Evolutionary conservation across 2,329 filamentous ascomycete species (phyloP).

Genomic region (Sporothrix brasiliensis): DNA sequence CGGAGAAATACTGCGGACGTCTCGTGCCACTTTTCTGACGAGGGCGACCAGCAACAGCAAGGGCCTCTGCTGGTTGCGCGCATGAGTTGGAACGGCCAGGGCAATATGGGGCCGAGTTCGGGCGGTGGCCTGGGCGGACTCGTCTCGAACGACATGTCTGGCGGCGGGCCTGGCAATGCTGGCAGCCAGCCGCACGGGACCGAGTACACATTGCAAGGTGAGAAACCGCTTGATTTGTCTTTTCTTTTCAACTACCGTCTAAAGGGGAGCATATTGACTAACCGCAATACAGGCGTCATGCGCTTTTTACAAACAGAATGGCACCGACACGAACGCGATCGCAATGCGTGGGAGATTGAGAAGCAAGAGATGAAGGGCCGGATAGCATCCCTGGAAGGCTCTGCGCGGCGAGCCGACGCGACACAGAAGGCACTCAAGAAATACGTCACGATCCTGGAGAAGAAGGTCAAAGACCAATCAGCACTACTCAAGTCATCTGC

Average conservation of each 20-base stretch:
- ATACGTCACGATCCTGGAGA: conserved; percentile 87
- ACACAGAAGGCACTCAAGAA: conserved; percentile 87
- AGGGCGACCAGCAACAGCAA: conserved; percentile 9
- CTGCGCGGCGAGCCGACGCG: conserved; percentile 81
- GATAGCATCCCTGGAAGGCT: conserved; percentile 91
- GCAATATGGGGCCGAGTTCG: conserved; percentile 48
- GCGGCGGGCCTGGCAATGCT: conserved; percentile 44
- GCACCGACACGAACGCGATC: conserved; percentile 96
- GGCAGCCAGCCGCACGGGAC: conserved; percentile 60
- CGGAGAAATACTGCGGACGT: background rate
- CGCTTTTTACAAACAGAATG: conserved; percentile 98
- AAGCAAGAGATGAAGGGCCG: conserved; percentile 98
- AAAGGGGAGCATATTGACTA: background rate
- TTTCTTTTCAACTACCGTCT: background rate
- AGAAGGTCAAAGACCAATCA: conserved; percentile 81
- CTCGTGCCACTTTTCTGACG: background rate
- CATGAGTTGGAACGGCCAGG: conserved; percentile 36
- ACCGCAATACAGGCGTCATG: conserved; percentile 74
- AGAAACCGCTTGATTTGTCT: background rate
- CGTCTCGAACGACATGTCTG: conserved; percentile 51
- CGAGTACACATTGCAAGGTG: conserved; percentile 64
- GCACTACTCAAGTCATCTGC: conserved; percentile 63
- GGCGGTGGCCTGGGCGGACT: conserved; percentile 45
- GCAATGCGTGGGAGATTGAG: conserved; percentile 99
- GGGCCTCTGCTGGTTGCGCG: conserved; percentile 9